Evolutionary conservation across 306 rosid species (phyloP).

Genomic region (Notholithocarpus densiflorus): DNA sequence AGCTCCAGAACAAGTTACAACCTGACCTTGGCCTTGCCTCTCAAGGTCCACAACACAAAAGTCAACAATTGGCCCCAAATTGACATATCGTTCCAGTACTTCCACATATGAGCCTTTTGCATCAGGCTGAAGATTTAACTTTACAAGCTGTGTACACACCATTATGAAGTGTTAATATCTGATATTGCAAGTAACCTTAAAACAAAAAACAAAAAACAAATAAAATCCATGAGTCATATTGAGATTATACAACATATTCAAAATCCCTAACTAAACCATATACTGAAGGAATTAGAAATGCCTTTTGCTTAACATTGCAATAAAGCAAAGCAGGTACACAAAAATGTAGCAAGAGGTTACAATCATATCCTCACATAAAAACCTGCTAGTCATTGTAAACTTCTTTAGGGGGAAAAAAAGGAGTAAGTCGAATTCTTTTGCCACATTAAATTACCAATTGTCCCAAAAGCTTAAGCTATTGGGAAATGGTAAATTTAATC

Average conservation of each 20-base stretch:
- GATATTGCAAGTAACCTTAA: conserved; percentile 14
- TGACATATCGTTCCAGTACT: conserved; percentile 86
- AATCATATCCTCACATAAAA: background rate
- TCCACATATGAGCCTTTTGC: conserved; percentile 93
- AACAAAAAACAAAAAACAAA: conserved; percentile 1
- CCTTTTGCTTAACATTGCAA: background rate
- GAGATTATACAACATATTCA: too few species aligned
- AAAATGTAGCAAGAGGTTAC: background rate
- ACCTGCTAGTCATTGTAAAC: background rate
- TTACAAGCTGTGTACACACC: conserved; percentile 72
- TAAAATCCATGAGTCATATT: background rate
- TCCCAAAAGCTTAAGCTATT: too few species aligned
- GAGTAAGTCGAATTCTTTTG: too few species aligned
- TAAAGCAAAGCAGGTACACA: background rate
- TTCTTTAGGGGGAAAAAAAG: too few species aligned
- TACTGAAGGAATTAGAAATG: background rate
- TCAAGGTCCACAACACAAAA: conserved; percentile 98
- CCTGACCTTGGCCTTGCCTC: conserved; percentile 99
- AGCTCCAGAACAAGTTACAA: conserved; percentile 99
- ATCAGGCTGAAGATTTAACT: conserved; percentile 82
- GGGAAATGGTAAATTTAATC: too few species aligned
- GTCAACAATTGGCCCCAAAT: conserved; percentile 97
- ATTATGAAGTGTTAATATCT: conserved; percentile 31
- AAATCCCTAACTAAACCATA: background rate
- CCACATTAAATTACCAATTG: too few species aligned